Conservation (phyloP, 1,139 yeast species). For the Torulaspora globosa region DNA sequence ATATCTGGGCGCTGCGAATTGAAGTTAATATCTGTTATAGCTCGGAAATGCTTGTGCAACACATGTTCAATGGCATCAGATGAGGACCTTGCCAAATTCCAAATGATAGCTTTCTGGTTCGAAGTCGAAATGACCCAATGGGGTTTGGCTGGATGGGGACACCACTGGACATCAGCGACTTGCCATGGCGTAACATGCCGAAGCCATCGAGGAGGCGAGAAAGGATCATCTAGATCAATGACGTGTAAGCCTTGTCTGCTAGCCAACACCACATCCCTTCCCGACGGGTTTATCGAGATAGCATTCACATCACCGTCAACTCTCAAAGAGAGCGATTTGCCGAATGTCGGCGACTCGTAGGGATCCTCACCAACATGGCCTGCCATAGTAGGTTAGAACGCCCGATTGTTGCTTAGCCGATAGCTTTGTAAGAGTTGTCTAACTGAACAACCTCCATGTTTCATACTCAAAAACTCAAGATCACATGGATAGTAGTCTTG, state of each 20-base stretch:
- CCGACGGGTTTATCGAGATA: constrained; percentile 86
- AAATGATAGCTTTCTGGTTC: constrained; percentile 88
- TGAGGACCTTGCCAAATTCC: constrained; percentile 82
- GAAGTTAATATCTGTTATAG: constrained; percentile 92
- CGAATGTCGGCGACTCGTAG: constrained; percentile 54
- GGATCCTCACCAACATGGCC: constrained; percentile 30
- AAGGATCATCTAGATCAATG: constrained; percentile 93
- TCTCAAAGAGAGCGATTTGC: constrained; percentile 72
- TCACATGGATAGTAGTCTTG: background rate
- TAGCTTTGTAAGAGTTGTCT: no score
- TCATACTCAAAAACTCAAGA: background rate
- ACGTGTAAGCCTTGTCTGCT: constrained; percentile 77
- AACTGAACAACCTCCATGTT: background rate
- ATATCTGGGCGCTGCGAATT: constrained; percentile 83
- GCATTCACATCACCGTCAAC: constrained; percentile 95
- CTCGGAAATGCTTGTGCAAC: constrained; percentile 83
- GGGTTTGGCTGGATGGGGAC: constrained; percentile 79
- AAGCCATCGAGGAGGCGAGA: constrained; percentile 89
- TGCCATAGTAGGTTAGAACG: constrained; percentile 12
- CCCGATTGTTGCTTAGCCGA: background rate
- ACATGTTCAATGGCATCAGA: constrained; percentile 78
- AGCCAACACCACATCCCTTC: constrained; percentile 90
- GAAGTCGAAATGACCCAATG: constrained; percentile 92
- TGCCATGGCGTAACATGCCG: constrained; percentile 96
- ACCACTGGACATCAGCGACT: constrained; percentile 98